A percentile compares a stretch with the other conserved stretches of the same genome.
Evolutionary conservation across 805 yeast species (phyloP).

Genomic region (Metschnikowia arizonensis): DNA sequence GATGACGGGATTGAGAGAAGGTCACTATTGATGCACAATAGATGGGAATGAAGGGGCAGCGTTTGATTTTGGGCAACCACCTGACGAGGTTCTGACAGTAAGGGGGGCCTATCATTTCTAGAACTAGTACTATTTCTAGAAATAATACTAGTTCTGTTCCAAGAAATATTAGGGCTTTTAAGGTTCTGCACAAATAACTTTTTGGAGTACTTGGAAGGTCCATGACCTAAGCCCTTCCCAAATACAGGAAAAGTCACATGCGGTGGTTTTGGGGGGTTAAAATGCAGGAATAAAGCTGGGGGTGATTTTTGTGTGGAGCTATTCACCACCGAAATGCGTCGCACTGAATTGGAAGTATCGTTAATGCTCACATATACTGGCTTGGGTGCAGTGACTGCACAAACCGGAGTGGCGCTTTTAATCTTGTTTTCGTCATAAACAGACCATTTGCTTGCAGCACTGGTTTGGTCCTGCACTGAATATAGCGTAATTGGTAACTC

Average conservation of each 20-base stretch:
- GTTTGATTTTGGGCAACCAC: conserved; percentile 3
- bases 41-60: background rate
- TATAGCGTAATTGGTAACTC: conserved; percentile 30
- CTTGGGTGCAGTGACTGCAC: background rate
- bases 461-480: conserved; percentile 26
- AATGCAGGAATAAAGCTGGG: background rate
- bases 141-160: too few relatives aligned
- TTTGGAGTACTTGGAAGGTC: too few relatives aligned
- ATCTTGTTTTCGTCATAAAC: conserved; percentile 7
- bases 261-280: too few relatives aligned
- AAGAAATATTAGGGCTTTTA: too few relatives aligned
- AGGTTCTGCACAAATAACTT: too few relatives aligned
- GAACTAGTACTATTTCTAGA: too few relatives aligned
- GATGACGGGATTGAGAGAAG: conserved; percentile 11
- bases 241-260: too few relatives aligned
- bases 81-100: background rate
- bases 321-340: conserved; percentile 7
- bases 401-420: background rate
- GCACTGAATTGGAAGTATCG: conserved; percentile 10
- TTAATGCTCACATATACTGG: conserved; percentile 7
- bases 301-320: background rate
- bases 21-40: background rate
- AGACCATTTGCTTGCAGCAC: conserved; percentile 7
- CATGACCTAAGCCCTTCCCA: too few relatives aligned
- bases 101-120: background rate